These are phyloP conservation scores for Amaranthus tricolor DNA, from an alignment of 179 eudicot genomes.

Conservation along the genomic window DNA sequence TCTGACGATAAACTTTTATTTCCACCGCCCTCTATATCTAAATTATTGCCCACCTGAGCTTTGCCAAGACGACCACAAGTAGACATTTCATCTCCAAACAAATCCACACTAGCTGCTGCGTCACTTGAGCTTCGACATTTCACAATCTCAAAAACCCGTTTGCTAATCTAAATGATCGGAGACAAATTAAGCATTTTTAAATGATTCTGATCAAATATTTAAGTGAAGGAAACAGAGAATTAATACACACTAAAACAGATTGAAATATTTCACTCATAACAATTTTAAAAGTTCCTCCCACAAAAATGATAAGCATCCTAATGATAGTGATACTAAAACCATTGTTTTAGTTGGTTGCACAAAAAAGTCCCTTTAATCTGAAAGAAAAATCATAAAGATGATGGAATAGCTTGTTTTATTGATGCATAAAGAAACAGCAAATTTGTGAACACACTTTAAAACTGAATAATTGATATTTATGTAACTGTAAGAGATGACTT, in stretches of 20 bases:
- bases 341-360: background rate
- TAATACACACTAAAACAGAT: background rate
- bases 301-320: background rate
- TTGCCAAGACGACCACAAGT: constrained; percentile 31
- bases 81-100: constrained; percentile 29
- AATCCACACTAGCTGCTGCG: constrained; percentile 32
- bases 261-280: background rate
- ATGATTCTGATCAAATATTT: background rate
- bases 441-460: background rate
- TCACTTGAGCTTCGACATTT: constrained; percentile 50
- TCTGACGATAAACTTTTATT: constrained; percentile 58
- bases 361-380: background rate
- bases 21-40: constrained; percentile 34
- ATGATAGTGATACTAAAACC: background rate
- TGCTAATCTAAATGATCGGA: constrained; percentile 62
- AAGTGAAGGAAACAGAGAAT: constrained; percentile 5
- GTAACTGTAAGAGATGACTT: background rate
- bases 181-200: background rate
- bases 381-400: background rate
- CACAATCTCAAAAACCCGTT: constrained; percentile 75
- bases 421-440: background rate
- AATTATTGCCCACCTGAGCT: constrained; percentile 24
- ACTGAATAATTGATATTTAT: background rate
- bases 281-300: background rate
- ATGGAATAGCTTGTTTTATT: background rate